Evolutionary conservation across 2,329 filamentous ascomycete genomes (phyloP).

Genomic region (Parasarocladium wereldwijsianum): DNA sequence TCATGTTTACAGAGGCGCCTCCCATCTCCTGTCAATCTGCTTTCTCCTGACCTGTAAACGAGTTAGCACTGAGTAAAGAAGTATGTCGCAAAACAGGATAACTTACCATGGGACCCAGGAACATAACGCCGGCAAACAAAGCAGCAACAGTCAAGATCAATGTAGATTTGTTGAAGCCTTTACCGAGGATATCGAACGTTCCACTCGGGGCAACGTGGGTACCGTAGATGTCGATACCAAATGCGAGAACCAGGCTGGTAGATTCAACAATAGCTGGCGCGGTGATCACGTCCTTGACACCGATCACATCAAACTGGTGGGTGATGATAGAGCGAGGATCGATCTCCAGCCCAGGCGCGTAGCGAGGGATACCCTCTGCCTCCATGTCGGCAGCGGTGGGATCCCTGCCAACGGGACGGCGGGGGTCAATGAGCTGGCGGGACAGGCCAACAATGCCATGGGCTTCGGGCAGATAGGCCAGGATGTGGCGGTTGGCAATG

Average conservation of each 20-base stretch:
- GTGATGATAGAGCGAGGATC: slow-evolving; percentile 69
- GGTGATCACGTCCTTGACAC: slow-evolving; percentile 58
- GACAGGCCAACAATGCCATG: slow-evolving; percentile 70
- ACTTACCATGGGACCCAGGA: slow-evolving; percentile 76
- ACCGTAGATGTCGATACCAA: slow-evolving; percentile 77
- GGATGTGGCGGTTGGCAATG: slow-evolving; percentile 68
- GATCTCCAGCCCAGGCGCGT: slow-evolving; percentile 64
- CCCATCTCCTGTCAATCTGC: slow-evolving; percentile 54
- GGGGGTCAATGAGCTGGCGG: slow-evolving; percentile 65
- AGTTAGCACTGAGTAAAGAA: slow-evolving; percentile 16
- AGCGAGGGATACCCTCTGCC: slow-evolving; percentile 63
- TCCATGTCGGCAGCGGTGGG: slow-evolving; percentile 65
- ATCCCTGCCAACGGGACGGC: slow-evolving; percentile 74
- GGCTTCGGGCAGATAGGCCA: slow-evolving; percentile 61
- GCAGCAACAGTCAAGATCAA: slow-evolving; percentile 74
- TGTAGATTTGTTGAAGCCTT: slow-evolving; percentile 83
- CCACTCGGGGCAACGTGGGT: slow-evolving; percentile 77
- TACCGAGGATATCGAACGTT: slow-evolving; percentile 83
- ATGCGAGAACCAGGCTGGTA: slow-evolving; percentile 79
- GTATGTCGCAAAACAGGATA: slow-evolving; percentile 3
- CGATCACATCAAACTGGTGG: slow-evolving; percentile 69
- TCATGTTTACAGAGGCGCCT: slow-evolving; percentile 18
- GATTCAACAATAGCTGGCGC: slow-evolving; percentile 75
- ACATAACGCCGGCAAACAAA: slow-evolving; percentile 58
- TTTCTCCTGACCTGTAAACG: slow-evolving; percentile 39